Evolutionary conservation across 2,329 filamentous ascomycete species (phyloP).

Genomic region (Fusarium tupiense): DNA sequence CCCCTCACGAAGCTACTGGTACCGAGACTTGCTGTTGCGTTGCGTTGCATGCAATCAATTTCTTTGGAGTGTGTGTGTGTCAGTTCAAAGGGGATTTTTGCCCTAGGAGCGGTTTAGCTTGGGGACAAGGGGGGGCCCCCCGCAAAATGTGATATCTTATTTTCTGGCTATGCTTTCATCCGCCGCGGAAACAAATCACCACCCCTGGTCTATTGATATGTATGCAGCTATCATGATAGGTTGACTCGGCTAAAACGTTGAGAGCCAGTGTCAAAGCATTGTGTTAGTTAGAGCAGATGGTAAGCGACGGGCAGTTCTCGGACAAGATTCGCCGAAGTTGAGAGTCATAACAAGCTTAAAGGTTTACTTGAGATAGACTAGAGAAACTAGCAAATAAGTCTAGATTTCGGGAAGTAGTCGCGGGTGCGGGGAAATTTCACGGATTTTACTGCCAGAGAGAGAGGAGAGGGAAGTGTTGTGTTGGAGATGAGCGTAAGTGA

Average conservation of each 20-base stretch:
- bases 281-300: background rate
- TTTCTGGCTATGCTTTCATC: conserved; percentile 7
- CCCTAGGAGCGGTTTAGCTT: conserved; percentile 9
- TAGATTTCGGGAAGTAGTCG: background rate
- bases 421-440: conserved; percentile 21
- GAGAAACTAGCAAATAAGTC: background rate
- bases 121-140: conserved; percentile 7
- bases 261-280: background rate
- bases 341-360: background rate
- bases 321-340: background rate
- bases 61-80: background rate
- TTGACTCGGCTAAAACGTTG: conserved; percentile 9
- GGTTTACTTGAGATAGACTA: background rate
- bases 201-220: conserved; percentile 13
- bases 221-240: conserved; percentile 16
- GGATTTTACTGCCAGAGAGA: background rate
- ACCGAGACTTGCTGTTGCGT: background rate
- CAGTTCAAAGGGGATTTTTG: conserved; percentile 7
- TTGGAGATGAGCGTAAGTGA: conserved; percentile 27
- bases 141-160: conserved; percentile 28
- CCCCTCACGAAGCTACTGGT: conserved; percentile 32
- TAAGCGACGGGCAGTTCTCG: background rate
- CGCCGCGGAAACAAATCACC: background rate
- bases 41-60: background rate
- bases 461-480: background rate